Evolutionary conservation across 1,284 basidiomycete species (phyloP).

Genomic region (Clitocybe nebularis): DNA sequence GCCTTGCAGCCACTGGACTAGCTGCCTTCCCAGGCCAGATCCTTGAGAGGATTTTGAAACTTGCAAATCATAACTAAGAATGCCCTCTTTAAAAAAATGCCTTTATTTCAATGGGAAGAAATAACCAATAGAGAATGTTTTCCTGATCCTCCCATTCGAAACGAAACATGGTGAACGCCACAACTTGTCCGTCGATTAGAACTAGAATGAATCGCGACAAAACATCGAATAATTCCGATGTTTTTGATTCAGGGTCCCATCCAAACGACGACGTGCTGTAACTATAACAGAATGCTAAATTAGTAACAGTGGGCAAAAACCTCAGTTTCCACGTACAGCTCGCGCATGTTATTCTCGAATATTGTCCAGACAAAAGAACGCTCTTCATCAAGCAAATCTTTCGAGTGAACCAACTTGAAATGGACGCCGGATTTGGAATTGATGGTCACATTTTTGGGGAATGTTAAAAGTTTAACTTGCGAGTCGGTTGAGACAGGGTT

Average conservation of each 20-base stretch:
- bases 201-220: slow-evolving; percentile 59
- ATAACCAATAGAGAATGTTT: slow-evolving; percentile 64
- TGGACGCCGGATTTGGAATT: slow-evolving; percentile 26
- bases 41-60: slow-evolving; percentile 40
- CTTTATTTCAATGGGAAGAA: slow-evolving; percentile 1
- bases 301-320: neutral
- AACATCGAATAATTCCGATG: slow-evolving; percentile 54
- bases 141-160: slow-evolving; percentile 63
- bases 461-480: neutral
- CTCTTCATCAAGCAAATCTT: slow-evolving; percentile 35
- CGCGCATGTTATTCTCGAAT: slow-evolving; percentile 55
- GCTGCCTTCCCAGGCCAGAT: slow-evolving; percentile 51
- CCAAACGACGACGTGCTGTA: slow-evolving; percentile 58
- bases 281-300: slow-evolving; percentile 26
- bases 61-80: slow-evolving; percentile 69
- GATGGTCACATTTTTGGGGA: slow-evolving; percentile 4
- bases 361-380: slow-evolving; percentile 48
- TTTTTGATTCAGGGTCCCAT: slow-evolving; percentile 58
- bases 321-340: slow-evolving; percentile 33
- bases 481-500: neutral
- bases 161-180: slow-evolving; percentile 64
- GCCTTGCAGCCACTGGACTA: slow-evolving; percentile 45
- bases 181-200: slow-evolving; percentile 20
- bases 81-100: slow-evolving; percentile 1
- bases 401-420: slow-evolving; percentile 31